Percentiles rank a stretch among this genome's conserved stretches.
These are phyloP conservation scores for Dalbergia oliveri DNA, from an alignment of 306 rosid species.

Conservation along the genomic window DNA sequence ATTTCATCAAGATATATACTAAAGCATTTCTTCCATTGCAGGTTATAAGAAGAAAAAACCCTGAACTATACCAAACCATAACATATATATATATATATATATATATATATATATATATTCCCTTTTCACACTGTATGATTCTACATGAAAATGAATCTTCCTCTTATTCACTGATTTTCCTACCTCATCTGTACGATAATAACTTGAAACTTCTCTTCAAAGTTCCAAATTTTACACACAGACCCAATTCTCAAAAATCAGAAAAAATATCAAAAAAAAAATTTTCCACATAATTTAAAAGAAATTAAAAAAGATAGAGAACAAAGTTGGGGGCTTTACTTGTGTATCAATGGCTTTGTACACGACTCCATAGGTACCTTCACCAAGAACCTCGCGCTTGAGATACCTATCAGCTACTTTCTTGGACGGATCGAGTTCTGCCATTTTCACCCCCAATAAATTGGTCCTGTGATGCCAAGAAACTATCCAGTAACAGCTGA, in stretches of 20 bases:
- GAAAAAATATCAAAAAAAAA: neutral
- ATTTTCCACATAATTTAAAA: constrained; percentile 10
- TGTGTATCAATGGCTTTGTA: constrained; percentile 96
- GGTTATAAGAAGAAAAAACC: constrained; percentile 28
- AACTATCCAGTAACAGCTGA: constrained; percentile 7
- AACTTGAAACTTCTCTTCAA: constrained; percentile 31
- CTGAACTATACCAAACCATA: neutral
- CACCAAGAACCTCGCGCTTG: constrained; percentile 95
- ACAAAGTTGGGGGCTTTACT: constrained; percentile 48
- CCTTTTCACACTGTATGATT: constrained; percentile 11
- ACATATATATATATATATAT: neutral
- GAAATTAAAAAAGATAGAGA: neutral
- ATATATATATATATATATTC: too few species aligned
- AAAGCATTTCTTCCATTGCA: neutral
- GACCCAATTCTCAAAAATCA: constrained; percentile 10
- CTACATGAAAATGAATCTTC: constrained; percentile 3
- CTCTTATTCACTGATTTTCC: constrained; percentile 18
- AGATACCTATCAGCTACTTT: constrained; percentile 96
- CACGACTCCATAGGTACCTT: constrained; percentile 99
- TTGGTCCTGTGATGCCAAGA: neutral
- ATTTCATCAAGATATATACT: constrained; percentile 2
- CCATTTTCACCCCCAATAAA: constrained; percentile 45
- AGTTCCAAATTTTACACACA: constrained; percentile 22
- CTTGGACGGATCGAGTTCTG: constrained; percentile 71
- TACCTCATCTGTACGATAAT: neutral